Percentiles rank a stretch among this genome's conserved stretches.
Conservation (phyloP, 83 land plant species). For the Diphasiastrum complanatum region DNA sequence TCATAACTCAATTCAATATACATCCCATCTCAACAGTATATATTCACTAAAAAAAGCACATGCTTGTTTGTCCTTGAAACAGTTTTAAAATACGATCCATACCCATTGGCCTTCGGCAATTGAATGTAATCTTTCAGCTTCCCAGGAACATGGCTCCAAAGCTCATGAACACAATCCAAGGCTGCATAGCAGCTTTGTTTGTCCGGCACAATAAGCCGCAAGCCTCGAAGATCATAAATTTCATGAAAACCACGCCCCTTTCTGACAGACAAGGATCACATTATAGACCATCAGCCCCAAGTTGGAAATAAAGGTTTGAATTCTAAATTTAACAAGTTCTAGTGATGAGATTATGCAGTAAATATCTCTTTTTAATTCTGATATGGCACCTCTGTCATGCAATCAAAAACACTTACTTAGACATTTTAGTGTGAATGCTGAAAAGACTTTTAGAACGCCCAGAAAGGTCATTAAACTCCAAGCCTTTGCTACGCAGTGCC, state of each 20-base stretch:
- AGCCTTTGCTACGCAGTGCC: slow-evolving; percentile 45
- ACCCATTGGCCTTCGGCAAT: slow-evolving; percentile 87
- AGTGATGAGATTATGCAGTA: too few species aligned
- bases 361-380: too few species aligned
- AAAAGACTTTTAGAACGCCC: slow-evolving; percentile 91
- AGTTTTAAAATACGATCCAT: too few species aligned
- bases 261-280: slow-evolving; percentile 10
- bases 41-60: background rate
- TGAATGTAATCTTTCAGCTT: slow-evolving; percentile 54
- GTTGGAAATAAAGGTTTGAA: too few species aligned
- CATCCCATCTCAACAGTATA: background rate
- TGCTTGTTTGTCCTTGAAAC: background rate
- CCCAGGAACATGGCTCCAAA: slow-evolving; percentile 4
- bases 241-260: slow-evolving; percentile 11
- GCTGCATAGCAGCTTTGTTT: slow-evolving; percentile 7
- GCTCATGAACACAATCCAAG: slow-evolving; percentile 5
- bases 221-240: slow-evolving; percentile 8
- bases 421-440: slow-evolving; percentile 80
- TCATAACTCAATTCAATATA: background rate
- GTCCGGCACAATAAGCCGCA: background rate
- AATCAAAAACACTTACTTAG: slow-evolving; percentile 50
- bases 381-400: too few species aligned
- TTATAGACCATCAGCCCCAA: too few species aligned
- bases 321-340: too few species aligned
- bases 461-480: slow-evolving; percentile 54